phyloP scores from a whole-genome alignment of 257 asterid genomes.

The Primulina tabacum region DNA sequence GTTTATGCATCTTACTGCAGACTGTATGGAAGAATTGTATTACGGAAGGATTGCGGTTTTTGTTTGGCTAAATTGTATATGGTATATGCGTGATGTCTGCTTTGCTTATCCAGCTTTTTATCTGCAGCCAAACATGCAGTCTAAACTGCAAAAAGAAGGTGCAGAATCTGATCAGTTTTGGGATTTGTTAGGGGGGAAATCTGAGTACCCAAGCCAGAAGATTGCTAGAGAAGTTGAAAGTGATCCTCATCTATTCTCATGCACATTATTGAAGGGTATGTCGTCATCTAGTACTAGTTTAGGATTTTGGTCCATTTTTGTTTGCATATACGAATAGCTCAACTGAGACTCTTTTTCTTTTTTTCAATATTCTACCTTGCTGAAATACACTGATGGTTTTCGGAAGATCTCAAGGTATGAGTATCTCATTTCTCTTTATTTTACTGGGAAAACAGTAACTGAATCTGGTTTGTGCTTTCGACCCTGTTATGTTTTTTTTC shows the following conservation, averaged over 20 bases:
- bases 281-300: neutral
- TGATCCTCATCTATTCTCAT: conserved; percentile 91
- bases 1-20: conserved; percentile 2
- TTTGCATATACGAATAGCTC: conserved; percentile 1
- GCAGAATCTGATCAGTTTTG: conserved; percentile 92
- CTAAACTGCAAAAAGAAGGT: conserved; percentile 91
- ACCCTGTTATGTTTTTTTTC: neutral
- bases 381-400: conserved; percentile 37
- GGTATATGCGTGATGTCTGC: neutral
- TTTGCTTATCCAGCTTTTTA: conserved; percentile 20
- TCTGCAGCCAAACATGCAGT: conserved; percentile 85
- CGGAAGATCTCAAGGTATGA: conserved; percentile 87
- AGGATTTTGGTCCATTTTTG: conserved; percentile 9
- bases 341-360: conserved; percentile 36
- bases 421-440: conserved; percentile 23
- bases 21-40: neutral
- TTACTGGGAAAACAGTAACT: conserved; percentile 10
- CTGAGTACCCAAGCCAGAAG: conserved; percentile 94
- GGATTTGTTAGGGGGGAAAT: conserved; percentile 92
- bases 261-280: conserved; percentile 73
- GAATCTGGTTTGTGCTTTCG: conserved; percentile 20
- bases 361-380: conserved; percentile 29
- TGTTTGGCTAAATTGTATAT: neutral
- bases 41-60: neutral
- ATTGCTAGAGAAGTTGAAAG: conserved; percentile 72